Percentiles rank a stretch among this genome's conserved stretches.
These are phyloP conservation scores for Skeletonema tropicum DNA, from an alignment of 108 stramenopile species.

Conservation along the genomic window DNA sequence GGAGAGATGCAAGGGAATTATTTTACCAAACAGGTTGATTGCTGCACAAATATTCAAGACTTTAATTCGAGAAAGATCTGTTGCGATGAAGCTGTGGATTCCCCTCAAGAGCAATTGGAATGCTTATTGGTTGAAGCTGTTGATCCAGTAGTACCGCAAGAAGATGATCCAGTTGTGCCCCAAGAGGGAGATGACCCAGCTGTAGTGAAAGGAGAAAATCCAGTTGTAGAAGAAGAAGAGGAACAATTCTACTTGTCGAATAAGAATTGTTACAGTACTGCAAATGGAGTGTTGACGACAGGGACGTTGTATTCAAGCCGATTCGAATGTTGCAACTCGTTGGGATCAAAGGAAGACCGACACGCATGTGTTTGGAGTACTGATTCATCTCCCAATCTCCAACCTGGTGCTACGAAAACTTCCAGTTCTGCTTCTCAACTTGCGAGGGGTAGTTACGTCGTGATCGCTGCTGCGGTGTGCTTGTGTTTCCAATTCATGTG, in stretches of 20 bases:
- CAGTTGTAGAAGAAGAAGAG: neutral
- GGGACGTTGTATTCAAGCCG: neutral
- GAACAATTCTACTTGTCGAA: conserved; percentile 3
- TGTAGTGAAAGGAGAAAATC: neutral
- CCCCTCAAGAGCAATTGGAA: neutral
- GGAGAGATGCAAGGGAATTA: neutral
- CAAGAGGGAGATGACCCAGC: too few species aligned
- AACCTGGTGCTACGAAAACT: neutral
- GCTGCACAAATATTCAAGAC: conserved; percentile 1
- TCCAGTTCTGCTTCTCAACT: neutral
- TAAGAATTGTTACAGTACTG: neutral
- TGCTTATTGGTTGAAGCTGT: neutral
- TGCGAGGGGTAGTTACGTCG: neutral
- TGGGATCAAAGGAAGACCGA: neutral
- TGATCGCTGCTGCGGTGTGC: conserved; percentile 1
- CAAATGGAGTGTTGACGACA: neutral
- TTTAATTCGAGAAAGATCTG: neutral
- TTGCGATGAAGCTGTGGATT: neutral
- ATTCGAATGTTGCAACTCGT: neutral
- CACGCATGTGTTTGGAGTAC: neutral
- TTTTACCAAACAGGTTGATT: neutral
- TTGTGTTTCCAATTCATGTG: neutral
- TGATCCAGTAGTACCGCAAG: neutral
- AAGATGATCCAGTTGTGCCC: too few species aligned
- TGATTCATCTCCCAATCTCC: too few species aligned